Evolutionary conservation across 768 basidiomycete genomes (phyloP).

Genomic region (Trametes elegans): DNA sequence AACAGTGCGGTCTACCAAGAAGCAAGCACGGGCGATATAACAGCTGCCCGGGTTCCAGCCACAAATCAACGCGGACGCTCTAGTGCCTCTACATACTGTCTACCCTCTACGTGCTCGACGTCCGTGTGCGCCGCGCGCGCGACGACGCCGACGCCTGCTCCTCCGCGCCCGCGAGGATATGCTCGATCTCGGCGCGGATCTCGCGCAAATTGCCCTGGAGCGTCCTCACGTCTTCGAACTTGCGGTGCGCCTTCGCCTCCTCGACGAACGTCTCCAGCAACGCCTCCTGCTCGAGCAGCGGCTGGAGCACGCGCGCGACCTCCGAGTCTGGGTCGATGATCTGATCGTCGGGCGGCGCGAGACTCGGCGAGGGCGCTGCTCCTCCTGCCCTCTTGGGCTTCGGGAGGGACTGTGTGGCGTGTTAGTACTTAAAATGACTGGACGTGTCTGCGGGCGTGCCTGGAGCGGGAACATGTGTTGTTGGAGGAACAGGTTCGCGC

Average conservation of each 20-base stretch:
- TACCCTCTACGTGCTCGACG: neutral
- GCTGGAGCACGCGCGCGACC: conserved; percentile 74
- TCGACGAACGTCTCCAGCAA: conserved; percentile 87
- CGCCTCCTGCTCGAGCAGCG: conserved; percentile 91
- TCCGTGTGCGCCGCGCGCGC: neutral
- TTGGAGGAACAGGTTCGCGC: conserved; percentile 79
- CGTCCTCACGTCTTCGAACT: conserved; percentile 93
- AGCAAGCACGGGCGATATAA: too few species aligned
- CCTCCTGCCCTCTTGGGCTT: conserved; percentile 39
- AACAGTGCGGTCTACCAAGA: neutral
- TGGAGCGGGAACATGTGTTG: conserved; percentile 89
- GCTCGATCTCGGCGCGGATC: conserved; percentile 81
- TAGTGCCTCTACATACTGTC: neutral
- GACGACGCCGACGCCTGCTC: conserved; percentile 10
- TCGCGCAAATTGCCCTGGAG: conserved; percentile 78
- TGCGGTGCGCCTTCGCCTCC: conserved; percentile 85
- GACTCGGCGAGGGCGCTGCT: conserved; percentile 15
- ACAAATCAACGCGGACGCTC: neutral
- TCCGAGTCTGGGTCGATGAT: conserved; percentile 62
- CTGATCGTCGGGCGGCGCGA: conserved; percentile 22
- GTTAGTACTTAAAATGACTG: too few species aligned
- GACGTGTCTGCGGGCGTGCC: too few species aligned
- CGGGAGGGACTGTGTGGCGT: conserved; percentile 42
- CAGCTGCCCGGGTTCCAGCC: neutral
- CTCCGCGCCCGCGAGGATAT: conserved; percentile 45